Percentiles rank a stretch among this genome's conserved stretches.
phyloP scores from a whole-genome alignment of 169 alveolate species.

The Cryptosporidium baileyi region DNA sequence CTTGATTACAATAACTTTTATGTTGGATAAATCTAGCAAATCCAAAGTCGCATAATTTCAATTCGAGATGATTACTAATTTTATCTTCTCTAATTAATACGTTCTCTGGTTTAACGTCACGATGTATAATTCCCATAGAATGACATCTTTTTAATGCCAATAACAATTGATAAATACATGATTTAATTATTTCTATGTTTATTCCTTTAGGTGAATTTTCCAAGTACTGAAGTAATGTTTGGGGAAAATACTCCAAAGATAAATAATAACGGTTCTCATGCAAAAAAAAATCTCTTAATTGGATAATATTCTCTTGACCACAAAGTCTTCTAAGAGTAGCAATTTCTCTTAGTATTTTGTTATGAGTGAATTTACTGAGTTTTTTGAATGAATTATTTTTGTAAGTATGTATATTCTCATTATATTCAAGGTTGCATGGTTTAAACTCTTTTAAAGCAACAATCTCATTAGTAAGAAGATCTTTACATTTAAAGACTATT shows the following conservation, averaged over 20 bases:
- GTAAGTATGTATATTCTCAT: background rate
- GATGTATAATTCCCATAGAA: slow-evolving; percentile 84
- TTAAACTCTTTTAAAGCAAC: slow-evolving; percentile 94
- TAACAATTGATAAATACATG: slow-evolving; percentile 86
- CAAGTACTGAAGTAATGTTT: slow-evolving; percentile 86
- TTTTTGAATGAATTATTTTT: slow-evolving; percentile 73
- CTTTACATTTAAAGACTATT: slow-evolving; percentile 90
- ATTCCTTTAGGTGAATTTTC: slow-evolving; percentile 88
- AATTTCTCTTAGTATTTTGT: slow-evolving; percentile 89
- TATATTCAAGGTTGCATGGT: background rate
- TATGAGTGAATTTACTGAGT: slow-evolving; percentile 85
- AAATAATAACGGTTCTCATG: slow-evolving; percentile 88
- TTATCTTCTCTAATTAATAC: slow-evolving; percentile 75
- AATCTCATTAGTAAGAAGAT: slow-evolving; percentile 78
- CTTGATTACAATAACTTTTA: slow-evolving; percentile 32
- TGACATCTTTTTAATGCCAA: slow-evolving; percentile 89
- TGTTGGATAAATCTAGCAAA: slow-evolving; percentile 86
- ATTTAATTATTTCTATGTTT: slow-evolving; percentile 80
- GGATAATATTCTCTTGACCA: slow-evolving; percentile 86
- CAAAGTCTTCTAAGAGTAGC: slow-evolving; percentile 86
- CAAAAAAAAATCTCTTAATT: slow-evolving; percentile 89
- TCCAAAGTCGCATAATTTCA: slow-evolving; percentile 92
- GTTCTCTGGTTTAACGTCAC: slow-evolving; percentile 93
- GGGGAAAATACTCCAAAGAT: slow-evolving; percentile 89
- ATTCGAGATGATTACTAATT: slow-evolving; percentile 34